A percentile compares a stretch with the other conserved stretches of the same genome.
Conservation (phyloP, 176 grass and related monocot species). For the Oryza rufipogon region DNA sequence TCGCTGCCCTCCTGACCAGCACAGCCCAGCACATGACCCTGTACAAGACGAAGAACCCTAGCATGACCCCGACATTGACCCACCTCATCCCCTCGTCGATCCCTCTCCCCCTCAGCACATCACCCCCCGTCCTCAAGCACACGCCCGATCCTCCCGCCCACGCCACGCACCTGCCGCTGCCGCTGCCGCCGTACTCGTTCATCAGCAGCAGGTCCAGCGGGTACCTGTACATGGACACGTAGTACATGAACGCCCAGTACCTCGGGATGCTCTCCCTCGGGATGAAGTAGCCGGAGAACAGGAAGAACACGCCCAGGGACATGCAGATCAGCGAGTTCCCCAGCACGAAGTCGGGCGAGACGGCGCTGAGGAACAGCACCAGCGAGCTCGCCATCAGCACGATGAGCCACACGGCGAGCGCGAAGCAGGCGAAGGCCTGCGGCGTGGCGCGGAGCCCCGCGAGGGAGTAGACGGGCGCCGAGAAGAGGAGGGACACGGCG, state of each 20-base stretch:
- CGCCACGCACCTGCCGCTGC: constrained; percentile 51
- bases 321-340: constrained; percentile 88
- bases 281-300: constrained; percentile 96
- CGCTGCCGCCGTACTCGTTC: constrained; percentile 78
- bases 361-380: constrained; percentile 82
- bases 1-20: constrained; percentile 75
- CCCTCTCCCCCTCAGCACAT: constrained; percentile 69
- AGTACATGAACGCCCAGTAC: constrained; percentile 96
- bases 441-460: constrained; percentile 60
- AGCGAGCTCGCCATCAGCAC: constrained; percentile 85
- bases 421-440: constrained; percentile 66
- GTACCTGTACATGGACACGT: constrained; percentile 88
- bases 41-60: constrained; percentile 74
- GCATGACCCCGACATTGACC: constrained; percentile 77
- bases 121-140: constrained; percentile 57
- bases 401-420: constrained; percentile 87
- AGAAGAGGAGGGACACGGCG: constrained; percentile 73
- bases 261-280: constrained; percentile 80
- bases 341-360: constrained; percentile 82
- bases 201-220: constrained; percentile 83
- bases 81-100: constrained; percentile 68
- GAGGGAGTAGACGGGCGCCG: constrained; percentile 69
- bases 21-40: constrained; percentile 85
- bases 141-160: constrained; percentile 43
- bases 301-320: constrained; percentile 82